Evolutionary conservation across 2,329 filamentous ascomycete species (phyloP).

Genomic region (Pseudocercospora macadamiae): DNA sequence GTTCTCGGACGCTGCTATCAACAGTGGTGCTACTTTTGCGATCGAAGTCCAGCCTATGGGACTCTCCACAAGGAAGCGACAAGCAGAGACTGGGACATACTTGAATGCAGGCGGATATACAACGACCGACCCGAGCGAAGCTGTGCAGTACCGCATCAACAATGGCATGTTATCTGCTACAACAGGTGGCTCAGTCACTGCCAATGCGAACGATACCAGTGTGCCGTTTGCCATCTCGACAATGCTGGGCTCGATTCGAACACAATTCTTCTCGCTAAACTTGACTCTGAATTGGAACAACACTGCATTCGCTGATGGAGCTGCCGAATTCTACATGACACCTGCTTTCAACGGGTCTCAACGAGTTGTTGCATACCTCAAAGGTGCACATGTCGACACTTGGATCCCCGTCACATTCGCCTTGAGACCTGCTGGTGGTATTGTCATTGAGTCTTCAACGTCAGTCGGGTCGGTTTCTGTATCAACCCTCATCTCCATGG

Average conservation of each 20-base stretch:
- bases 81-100: constrained; percentile 31
- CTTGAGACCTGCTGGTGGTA: constrained; percentile 21
- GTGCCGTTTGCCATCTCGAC: constrained; percentile 33
- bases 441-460: constrained; percentile 23
- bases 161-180: constrained; percentile 30
- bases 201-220: constrained; percentile 26
- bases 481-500: constrained; percentile 13
- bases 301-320: constrained; percentile 34
- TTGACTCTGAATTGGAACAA: constrained; percentile 39
- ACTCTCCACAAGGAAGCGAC: constrained; percentile 25
- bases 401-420: constrained; percentile 36
- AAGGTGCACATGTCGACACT: constrained; percentile 30
- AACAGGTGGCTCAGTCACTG: constrained; percentile 32
- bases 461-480: constrained; percentile 4
- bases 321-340: constrained; percentile 38
- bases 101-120: constrained; percentile 39
- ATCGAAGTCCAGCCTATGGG: constrained; percentile 30
- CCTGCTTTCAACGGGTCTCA: constrained; percentile 33
- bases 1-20: constrained; percentile 33
- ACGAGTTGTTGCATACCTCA: constrained; percentile 35
- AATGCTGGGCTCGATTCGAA: constrained; percentile 32
- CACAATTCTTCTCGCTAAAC: constrained; percentile 33
- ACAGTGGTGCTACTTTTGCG: constrained; percentile 38
- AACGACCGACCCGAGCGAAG: constrained; percentile 34
- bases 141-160: constrained; percentile 36